phyloP scores from a whole-genome alignment of 2,329 filamentous ascomycete species.

The Botrytis fabae region DNA sequence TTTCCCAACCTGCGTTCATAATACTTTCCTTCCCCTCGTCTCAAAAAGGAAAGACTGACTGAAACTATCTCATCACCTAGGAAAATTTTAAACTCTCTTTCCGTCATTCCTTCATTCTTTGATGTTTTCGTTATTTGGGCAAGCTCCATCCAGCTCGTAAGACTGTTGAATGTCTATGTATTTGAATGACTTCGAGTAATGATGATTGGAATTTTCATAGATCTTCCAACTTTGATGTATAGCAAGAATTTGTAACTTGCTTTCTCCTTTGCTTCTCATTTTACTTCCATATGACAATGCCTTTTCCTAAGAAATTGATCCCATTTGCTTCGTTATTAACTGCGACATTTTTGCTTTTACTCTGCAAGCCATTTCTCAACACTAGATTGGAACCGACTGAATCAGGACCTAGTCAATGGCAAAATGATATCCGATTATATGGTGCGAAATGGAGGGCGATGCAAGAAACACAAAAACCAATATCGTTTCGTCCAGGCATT shows the following conservation, averaged over 20 bases:
- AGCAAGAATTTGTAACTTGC: background rate
- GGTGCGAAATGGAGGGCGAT: background rate
- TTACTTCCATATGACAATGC: background rate
- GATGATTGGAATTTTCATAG: background rate
- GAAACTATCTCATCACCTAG: background rate
- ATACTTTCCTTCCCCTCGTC: background rate
- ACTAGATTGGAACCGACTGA: background rate
- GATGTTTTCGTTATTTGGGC: background rate
- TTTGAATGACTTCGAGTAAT: background rate
- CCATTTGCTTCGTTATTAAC: slow-evolving; percentile 10
- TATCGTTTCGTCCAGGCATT: background rate
- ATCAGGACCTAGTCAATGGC: background rate
- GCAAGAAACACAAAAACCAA: background rate
- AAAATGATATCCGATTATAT: background rate
- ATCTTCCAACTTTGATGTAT: background rate
- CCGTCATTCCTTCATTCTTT: background rate
- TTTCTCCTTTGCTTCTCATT: background rate
- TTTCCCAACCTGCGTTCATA: background rate
- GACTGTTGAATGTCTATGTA: background rate
- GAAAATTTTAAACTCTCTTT: background rate
- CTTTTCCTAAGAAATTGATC: slow-evolving; percentile 13
- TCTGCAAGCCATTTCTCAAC: background rate
- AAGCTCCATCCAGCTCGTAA: background rate
- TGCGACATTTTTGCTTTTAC: background rate
- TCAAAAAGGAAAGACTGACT: slow-evolving; percentile 3